Conservation (phyloP, 192 early-diverging fungal genomes). For the Chytriomyces hyalinus region DNA sequence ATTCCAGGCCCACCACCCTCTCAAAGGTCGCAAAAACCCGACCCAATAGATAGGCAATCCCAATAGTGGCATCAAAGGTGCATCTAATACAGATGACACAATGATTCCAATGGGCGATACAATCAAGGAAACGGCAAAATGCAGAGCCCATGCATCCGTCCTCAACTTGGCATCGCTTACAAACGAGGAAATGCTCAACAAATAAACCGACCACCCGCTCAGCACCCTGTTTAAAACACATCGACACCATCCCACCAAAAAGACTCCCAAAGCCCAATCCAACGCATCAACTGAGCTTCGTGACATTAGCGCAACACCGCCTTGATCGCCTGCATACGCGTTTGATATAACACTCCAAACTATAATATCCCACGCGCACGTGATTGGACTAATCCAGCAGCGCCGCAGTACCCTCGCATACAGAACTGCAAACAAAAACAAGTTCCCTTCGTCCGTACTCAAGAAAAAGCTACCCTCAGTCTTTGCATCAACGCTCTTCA, state of each 20-base stretch:
- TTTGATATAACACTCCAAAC: conserved; percentile 1
- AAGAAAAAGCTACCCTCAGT: too few species aligned
- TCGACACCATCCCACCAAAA: conserved; percentile 3
- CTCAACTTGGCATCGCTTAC: conserved; percentile 21
- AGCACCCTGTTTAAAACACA: background rate
- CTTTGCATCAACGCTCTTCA: too few species aligned
- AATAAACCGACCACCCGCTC: background rate
- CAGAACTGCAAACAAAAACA: conserved; percentile 15
- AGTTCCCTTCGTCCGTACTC: background rate
- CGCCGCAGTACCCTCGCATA: background rate
- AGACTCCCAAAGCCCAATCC: conserved; percentile 8
- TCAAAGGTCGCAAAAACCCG: conserved; percentile 46
- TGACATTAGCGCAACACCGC: background rate
- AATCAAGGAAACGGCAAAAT: conserved; percentile 10
- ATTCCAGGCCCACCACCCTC: conserved; percentile 43
- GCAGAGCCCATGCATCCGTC: conserved; percentile 15
- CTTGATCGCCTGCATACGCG: background rate
- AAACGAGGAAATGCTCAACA: conserved; percentile 12
- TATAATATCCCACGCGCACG: conserved; percentile 17
- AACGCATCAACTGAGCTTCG: background rate
- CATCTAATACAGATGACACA: conserved; percentile 31
- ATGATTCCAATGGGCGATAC: conserved; percentile 23
- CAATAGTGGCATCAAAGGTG: conserved; percentile 45
- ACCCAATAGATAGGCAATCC: conserved; percentile 51
- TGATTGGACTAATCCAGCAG: conserved; percentile 7